phyloP scores from a whole-genome alignment of 2,329 filamentous ascomycete species.

The Monilinia fructicola region DNA sequence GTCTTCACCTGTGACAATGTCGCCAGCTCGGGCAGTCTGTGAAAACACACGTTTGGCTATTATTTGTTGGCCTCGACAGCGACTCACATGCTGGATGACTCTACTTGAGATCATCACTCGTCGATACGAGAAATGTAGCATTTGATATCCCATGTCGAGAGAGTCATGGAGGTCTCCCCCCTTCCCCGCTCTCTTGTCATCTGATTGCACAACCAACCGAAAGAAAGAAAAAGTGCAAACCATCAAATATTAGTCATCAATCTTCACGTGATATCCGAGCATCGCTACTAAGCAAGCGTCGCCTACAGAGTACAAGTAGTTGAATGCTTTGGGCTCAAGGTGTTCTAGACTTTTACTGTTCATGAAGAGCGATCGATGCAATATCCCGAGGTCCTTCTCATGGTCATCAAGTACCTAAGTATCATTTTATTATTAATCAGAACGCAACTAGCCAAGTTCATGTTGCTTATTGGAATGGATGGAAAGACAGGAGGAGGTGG shows the following conservation, averaged over 20 bases:
- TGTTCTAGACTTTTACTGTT: neutral
- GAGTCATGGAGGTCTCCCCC: constrained; percentile 5
- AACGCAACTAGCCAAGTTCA: neutral
- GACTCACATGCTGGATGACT: neutral
- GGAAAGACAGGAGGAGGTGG: neutral
- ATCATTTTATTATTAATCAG: neutral
- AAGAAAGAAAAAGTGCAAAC: neutral
- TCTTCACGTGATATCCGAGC: neutral
- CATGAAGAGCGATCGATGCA: neutral
- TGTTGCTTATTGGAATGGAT: constrained; percentile 6
- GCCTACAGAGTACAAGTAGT: too few relatives aligned
- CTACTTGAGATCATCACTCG: constrained; percentile 8
- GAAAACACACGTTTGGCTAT: constrained; percentile 9
- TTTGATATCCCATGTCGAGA: constrained; percentile 11
- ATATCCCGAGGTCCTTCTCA: neutral
- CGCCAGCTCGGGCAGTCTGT: constrained; percentile 3
- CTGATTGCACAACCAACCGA: neutral
- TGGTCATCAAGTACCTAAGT: neutral
- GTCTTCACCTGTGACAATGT: neutral
- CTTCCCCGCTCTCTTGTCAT: too few relatives aligned
- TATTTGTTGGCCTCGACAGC: neutral
- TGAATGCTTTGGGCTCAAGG: neutral
- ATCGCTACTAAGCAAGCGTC: neutral
- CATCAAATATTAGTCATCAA: neutral
- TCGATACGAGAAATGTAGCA: constrained; percentile 8